Conservation (phyloP, 345 rosid species). For the Ceriops tagal region DNA sequence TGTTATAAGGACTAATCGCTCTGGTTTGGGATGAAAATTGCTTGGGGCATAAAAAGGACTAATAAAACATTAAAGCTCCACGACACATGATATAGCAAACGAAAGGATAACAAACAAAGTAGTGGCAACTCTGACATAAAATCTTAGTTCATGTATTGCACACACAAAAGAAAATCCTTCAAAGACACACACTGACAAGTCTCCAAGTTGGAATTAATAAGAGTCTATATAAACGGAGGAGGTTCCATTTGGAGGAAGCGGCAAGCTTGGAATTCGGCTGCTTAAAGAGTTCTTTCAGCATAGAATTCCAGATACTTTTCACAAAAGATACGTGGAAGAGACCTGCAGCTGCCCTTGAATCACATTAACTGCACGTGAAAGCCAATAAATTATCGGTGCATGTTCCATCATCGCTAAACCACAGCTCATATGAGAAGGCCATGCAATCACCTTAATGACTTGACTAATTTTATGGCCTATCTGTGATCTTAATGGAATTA, state of each 20-base stretch:
- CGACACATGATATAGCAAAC: not conserved
- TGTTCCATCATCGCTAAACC: not conserved
- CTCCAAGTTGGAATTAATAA: not conserved
- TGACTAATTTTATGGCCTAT: too few relatives aligned
- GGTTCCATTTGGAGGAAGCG: constrained; percentile 1
- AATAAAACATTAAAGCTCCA: not conserved
- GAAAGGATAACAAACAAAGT: not conserved
- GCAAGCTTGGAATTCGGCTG: constrained; percentile 16
- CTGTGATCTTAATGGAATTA: too few relatives aligned
- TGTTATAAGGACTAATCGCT: too few relatives aligned
- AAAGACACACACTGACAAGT: not conserved
- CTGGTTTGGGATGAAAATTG: too few relatives aligned
- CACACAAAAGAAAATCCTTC: not conserved
- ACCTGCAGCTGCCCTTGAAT: not conserved
- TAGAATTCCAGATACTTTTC: constrained; percentile 11
- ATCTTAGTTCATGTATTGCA: not conserved
- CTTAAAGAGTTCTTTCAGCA: constrained; percentile 1
- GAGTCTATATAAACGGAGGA: not conserved
- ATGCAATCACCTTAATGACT: not conserved
- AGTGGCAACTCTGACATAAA: not conserved
- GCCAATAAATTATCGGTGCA: not conserved
- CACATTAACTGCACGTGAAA: constrained; percentile 20
- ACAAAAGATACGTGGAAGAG: not conserved
- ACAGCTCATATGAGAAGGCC: not conserved
- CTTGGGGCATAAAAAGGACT: too few relatives aligned